Conservation (phyloP, 495 filamentous ascomycete species). For the Rhizodiscina lignyota region DNA sequence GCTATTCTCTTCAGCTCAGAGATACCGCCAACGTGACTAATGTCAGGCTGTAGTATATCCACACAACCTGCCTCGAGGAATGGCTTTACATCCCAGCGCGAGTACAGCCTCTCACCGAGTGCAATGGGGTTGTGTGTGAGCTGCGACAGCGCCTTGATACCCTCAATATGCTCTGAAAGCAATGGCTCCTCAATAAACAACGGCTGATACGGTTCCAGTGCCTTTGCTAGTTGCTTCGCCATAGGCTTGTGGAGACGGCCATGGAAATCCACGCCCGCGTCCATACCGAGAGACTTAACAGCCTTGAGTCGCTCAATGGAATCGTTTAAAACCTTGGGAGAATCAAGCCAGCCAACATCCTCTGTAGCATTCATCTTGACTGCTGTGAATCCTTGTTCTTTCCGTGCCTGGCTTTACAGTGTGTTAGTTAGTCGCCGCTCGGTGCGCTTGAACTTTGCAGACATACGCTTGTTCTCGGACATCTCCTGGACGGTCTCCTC, state of each 20-base stretch:
- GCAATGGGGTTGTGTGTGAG: constrained; percentile 52
- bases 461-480: constrained; percentile 45
- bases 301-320: constrained; percentile 51
- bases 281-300: constrained; percentile 54
- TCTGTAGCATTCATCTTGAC: constrained; percentile 77
- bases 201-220: constrained; percentile 50
- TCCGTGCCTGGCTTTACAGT: constrained; percentile 33
- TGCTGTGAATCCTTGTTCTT: constrained; percentile 52
- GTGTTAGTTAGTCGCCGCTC: no score
- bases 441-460: no score
- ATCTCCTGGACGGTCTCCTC: constrained; percentile 61
- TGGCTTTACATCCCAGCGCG: constrained; percentile 58
- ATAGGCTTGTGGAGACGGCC: constrained; percentile 66
- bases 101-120: constrained; percentile 59
- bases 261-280: constrained; percentile 63
- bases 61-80: constrained; percentile 54
- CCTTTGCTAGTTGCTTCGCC: constrained; percentile 58
- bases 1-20: constrained; percentile 57
- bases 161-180: constrained; percentile 53
- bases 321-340: constrained; percentile 43
- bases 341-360: constrained; percentile 66
- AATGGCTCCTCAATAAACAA: constrained; percentile 74
- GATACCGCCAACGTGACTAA: constrained; percentile 61
- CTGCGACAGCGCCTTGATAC: constrained; percentile 46
- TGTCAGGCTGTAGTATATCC: constrained; percentile 63